Evolutionary conservation across 202 grass and related monocot genomes (phyloP).

Genomic region (Zizania palustris): DNA sequence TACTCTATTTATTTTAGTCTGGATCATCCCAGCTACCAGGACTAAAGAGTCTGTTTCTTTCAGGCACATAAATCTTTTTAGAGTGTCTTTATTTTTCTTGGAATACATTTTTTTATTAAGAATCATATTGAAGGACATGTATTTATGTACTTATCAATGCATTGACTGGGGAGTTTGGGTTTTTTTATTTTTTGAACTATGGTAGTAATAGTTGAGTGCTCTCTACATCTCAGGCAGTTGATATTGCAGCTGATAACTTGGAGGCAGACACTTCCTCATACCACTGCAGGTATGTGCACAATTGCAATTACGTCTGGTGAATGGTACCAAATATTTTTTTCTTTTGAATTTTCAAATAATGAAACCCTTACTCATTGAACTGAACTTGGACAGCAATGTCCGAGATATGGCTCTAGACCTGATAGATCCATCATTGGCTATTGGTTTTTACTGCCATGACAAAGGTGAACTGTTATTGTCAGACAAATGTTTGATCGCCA

Average conservation of each 20-base stretch:
- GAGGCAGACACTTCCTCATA: slow-evolving; percentile 83
- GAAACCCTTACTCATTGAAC: neutral
- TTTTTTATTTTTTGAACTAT: slow-evolving; percentile 13
- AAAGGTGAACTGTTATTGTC: slow-evolving; percentile 51
- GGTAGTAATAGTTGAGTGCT: slow-evolving; percentile 17
- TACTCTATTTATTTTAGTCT: neutral
- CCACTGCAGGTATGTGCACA: slow-evolving; percentile 79
- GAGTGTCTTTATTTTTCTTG: neutral
- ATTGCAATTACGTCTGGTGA: slow-evolving; percentile 8
- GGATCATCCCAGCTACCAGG: neutral
- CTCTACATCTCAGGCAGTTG: slow-evolving; percentile 56
- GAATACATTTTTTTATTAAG: neutral
- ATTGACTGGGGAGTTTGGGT: neutral
- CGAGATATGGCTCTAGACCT: slow-evolving; percentile 75
- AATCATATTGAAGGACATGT: neutral
- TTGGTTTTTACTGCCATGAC: slow-evolving; percentile 85
- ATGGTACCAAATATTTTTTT: slow-evolving; percentile 8
- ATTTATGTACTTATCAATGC: neutral
- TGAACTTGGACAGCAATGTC: slow-evolving; percentile 49
- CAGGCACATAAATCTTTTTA: neutral
- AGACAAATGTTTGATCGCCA: neutral
- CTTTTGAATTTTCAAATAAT: slow-evolving; percentile 13
- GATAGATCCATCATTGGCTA: slow-evolving; percentile 89
- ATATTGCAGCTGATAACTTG: slow-evolving; percentile 61
- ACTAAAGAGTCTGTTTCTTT: neutral